These are phyloP conservation scores for Phytophthora hybrid DNA, from an alignment of 352 stramenopile genomes.

Conservation along the genomic window DNA sequence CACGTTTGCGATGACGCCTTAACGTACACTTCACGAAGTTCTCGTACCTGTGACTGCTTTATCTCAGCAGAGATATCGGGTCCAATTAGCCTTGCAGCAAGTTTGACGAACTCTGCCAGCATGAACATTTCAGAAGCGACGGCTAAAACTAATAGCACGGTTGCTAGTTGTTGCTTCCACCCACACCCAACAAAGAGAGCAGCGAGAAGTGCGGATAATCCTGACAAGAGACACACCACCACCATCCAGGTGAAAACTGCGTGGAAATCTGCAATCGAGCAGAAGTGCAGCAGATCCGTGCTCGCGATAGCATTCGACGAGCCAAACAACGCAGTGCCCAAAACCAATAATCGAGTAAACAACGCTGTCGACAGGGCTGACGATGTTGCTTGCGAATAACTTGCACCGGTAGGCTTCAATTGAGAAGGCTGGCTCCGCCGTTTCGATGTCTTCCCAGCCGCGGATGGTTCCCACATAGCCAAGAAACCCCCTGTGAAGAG, in stretches of 20 bases:
- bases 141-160: constrained; percentile 28
- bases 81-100: constrained; percentile 15
- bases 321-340: constrained; percentile 21
- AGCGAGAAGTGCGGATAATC: constrained; percentile 32
- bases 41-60: constrained; percentile 2
- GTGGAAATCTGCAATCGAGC: constrained; percentile 36
- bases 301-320: constrained; percentile 32
- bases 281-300: constrained; percentile 37
- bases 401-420: not conserved
- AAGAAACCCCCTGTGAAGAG: constrained; percentile 31
- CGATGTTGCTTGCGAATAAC: not conserved
- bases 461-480: constrained; percentile 1
- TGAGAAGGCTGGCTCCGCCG: constrained; percentile 13
- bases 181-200: constrained; percentile 30
- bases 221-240: constrained; percentile 33
- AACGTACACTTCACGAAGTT: constrained; percentile 30
- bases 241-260: constrained; percentile 44
- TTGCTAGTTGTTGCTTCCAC: constrained; percentile 27
- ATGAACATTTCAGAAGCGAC: constrained; percentile 27
- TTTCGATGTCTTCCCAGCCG: constrained; percentile 14
- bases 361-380: not conserved
- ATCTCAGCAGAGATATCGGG: constrained; percentile 3
- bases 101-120: constrained; percentile 28
- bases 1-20: constrained; percentile 36
- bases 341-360: constrained; percentile 16